Evolutionary conservation across 2,329 filamentous ascomycete species (phyloP), one percentile per base, ranked within the genome.

Genomic region (Elsinoe arachidis): DNA sequence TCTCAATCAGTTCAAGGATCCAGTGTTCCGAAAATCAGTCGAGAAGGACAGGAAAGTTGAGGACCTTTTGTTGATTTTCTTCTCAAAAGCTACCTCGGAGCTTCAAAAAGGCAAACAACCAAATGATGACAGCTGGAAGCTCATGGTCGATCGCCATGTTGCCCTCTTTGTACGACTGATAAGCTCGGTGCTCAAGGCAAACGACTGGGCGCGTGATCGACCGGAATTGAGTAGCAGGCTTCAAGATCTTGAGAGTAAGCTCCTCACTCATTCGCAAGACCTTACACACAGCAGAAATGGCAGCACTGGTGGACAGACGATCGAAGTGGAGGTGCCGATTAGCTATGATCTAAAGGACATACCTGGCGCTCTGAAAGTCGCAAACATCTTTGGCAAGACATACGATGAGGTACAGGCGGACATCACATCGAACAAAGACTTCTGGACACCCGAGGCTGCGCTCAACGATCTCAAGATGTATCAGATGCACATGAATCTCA

Each of bases 311-410:
- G 73, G 83, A 35, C 82, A 81, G 49, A 87, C 86, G 7, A 80
- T 93, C 61, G 92, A 96, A 70, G 87, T 92, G 19, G 80, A 88
- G 58, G 82, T 90, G 2, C 90, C 92, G 10, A 76, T 95, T 58
- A 93, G 84, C 67, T 89, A 96, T 71, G 89, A 96, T 71, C 86
- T 97, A 68, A 96, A 93, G 72, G 93, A 99, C 69, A 99, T 99
- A 93, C 86, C 86, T 37, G 81, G 96, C 73, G 93, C 96, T 26
- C 86, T 93, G 69, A 82, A 86, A 35, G 91, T 99, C 23, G 88
- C 87, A 53, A 85, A 81, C 65, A 88, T 96, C 61, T 99, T 97
- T 72, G 87, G 87, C 44, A 79, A 92, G 59, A 84, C 84, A 43
- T 83, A 87, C 63, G 83, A 85, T 1, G 85, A 93, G 63, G 86